Conservation (phyloP, 2,329 filamentous ascomycete species). For the Cucurbitaria berberidis region DNA sequence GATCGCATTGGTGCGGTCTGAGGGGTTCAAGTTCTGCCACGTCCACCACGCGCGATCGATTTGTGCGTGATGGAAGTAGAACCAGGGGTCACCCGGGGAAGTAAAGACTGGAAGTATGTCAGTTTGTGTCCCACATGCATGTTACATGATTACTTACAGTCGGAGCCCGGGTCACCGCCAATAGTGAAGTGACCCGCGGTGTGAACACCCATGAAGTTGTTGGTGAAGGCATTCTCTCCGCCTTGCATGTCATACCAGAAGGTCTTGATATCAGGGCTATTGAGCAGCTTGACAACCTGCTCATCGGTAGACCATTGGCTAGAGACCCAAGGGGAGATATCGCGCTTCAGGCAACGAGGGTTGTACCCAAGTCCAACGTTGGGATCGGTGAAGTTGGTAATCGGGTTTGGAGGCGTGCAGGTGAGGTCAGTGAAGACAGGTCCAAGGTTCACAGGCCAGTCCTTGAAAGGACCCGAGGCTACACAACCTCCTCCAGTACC, state of each 20-base stretch:
- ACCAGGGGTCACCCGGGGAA: slow-evolving; percentile 28
- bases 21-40: slow-evolving; percentile 55
- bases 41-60: slow-evolving; percentile 58
- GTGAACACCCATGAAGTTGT: slow-evolving; percentile 49
- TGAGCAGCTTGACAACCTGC: slow-evolving; percentile 32
- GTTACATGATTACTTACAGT: slow-evolving; percentile 50
- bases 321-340: slow-evolving; percentile 39
- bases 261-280: slow-evolving; percentile 41
- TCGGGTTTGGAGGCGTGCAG: slow-evolving; percentile 33
- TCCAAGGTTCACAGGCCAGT: slow-evolving; percentile 54
- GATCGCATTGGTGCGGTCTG: slow-evolving; percentile 48
- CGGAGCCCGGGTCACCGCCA: slow-evolving; percentile 53
- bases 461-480: slow-evolving; percentile 57
- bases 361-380: slow-evolving; percentile 33
- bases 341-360: slow-evolving; percentile 47
- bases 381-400: slow-evolving; percentile 36
- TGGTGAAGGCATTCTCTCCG: slow-evolving; percentile 33
- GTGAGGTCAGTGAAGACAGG: slow-evolving; percentile 53
- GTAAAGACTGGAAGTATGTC: background rate
- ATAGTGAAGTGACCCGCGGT: slow-evolving; percentile 54
- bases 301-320: slow-evolving; percentile 37
- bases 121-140: slow-evolving; percentile 8
- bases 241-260: slow-evolving; percentile 51
- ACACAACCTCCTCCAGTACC: slow-evolving; percentile 63
- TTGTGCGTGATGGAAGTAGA: slow-evolving; percentile 56